These are phyloP conservation scores for Fusarium ambrosium DNA, from an alignment of 2,329 filamentous ascomycete species.

Conservation along the genomic window DNA sequence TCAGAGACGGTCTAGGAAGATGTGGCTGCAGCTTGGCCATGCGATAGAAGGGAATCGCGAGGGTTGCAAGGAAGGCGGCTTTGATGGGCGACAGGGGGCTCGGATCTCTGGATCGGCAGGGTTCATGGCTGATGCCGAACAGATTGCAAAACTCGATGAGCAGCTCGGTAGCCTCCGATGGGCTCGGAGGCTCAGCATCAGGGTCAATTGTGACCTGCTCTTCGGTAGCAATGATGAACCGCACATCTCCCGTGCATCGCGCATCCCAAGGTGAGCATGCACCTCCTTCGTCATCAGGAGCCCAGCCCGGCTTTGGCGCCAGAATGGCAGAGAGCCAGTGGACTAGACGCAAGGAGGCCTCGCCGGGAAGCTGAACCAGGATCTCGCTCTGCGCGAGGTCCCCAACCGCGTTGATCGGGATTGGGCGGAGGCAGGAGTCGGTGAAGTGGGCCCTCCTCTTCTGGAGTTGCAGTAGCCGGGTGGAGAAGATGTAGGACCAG, in stretches of 20 bases:
- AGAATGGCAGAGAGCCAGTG: constrained; percentile 48
- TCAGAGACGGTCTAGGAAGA: constrained; percentile 36
- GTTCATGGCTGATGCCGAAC: constrained; percentile 43
- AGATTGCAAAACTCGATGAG: constrained; percentile 46
- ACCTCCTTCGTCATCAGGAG: constrained; percentile 35
- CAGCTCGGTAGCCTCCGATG: constrained; percentile 41
- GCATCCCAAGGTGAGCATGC: constrained; percentile 41
- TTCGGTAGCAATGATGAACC: constrained; percentile 42
- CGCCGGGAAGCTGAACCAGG: constrained; percentile 35
- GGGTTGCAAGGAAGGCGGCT: constrained; percentile 43
- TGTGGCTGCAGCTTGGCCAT: constrained; percentile 45
- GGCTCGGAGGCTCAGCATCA: constrained; percentile 25
- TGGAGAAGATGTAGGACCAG: constrained; percentile 49
- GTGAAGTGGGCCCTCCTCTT: constrained; percentile 42
- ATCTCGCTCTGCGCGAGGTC: constrained; percentile 33
- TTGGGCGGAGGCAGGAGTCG: constrained; percentile 39
- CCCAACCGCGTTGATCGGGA: constrained; percentile 35
- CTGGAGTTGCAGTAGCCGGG: constrained; percentile 47
- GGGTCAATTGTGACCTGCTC: constrained; percentile 32
- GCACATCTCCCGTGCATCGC: constrained; percentile 24
- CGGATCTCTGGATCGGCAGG: constrained; percentile 15
- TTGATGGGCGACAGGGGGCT: constrained; percentile 42
- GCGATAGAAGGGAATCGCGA: constrained; percentile 46
- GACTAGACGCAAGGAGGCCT: constrained; percentile 40
- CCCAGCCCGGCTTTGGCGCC: constrained; percentile 40